Percentiles rank a stretch among this genome's conserved stretches.
phyloP scores from a whole-genome alignment of 2,329 filamentous ascomycete species.

The Botrytis deweyae region DNA sequence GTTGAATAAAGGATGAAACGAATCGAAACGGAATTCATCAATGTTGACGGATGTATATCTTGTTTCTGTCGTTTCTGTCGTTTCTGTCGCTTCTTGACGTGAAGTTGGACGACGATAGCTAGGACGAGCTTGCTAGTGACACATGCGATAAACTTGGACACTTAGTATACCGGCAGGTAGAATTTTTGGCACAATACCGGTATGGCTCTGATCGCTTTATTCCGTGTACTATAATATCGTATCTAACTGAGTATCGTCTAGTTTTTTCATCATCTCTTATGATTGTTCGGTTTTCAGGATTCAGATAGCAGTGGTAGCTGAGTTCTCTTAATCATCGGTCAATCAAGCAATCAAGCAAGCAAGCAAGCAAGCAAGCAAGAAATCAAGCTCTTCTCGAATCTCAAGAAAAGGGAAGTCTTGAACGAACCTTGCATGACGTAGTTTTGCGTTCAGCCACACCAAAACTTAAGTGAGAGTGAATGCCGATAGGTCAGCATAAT shows the following conservation, averaged over 20 bases:
- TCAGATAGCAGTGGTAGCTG: background rate
- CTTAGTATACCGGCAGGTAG: background rate
- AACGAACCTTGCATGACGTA: background rate
- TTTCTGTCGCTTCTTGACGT: background rate
- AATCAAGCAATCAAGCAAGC: background rate
- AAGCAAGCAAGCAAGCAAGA: too few species aligned
- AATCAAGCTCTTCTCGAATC: background rate
- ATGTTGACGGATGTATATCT: too few species aligned
- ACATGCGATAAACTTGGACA: background rate
- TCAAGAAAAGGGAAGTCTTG: background rate
- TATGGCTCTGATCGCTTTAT: background rate
- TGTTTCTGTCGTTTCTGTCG: background rate
- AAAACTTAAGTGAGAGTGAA: background rate
- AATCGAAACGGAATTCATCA: too few species aligned
- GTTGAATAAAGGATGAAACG: too few species aligned
- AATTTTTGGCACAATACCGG: background rate
- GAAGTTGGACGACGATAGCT: background rate
- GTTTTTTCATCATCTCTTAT: background rate
- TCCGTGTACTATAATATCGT: background rate
- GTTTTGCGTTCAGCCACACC: background rate
- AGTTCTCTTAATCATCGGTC: background rate
- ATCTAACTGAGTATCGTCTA: constrained; percentile 15
- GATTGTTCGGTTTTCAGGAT: background rate
- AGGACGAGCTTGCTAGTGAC: background rate
- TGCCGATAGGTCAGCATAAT: background rate